Evolutionary conservation across 805 yeast species (phyloP).

Genomic region (Candida takata): DNA sequence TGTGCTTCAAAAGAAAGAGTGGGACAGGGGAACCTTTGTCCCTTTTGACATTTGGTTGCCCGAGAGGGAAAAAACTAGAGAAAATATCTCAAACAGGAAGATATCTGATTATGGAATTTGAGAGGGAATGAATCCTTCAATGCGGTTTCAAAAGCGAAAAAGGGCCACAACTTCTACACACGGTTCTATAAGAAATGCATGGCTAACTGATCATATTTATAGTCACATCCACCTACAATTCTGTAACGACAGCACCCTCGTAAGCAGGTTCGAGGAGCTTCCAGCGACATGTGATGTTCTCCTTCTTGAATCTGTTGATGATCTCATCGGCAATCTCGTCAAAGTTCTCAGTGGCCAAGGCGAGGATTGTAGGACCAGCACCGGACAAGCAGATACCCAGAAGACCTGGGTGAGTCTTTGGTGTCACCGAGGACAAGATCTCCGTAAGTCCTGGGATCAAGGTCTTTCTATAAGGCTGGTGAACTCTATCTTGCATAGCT

Average conservation of each 20-base stretch:
- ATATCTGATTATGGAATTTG: no score
- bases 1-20: no score
- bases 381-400: constrained; percentile 94
- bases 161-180: no score
- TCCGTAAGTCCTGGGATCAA: constrained; percentile 88
- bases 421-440: constrained; percentile 73
- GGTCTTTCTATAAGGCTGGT: constrained; percentile 93
- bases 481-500: constrained; percentile 94
- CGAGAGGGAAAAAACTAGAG: no score
- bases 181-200: no score
- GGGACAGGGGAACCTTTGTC: no score
- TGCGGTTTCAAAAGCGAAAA: no score
- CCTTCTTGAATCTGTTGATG: constrained; percentile 56
- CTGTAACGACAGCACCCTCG: constrained; percentile 71
- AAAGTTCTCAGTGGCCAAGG: constrained; percentile 84
- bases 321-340: constrained; percentile 78
- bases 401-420: constrained; percentile 74
- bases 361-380: constrained; percentile 96
- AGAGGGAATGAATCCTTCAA: no score
- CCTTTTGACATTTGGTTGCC: no score
- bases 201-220: no score
- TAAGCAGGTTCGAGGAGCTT: constrained; percentile 76
- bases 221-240: constrained; percentile 20
- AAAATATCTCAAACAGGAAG: not conserved
- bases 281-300: constrained; percentile 72